phyloP scores from a whole-genome alignment of 2,329 filamentous ascomycete genomes.

The Pseudocercospora cruenta region DNA sequence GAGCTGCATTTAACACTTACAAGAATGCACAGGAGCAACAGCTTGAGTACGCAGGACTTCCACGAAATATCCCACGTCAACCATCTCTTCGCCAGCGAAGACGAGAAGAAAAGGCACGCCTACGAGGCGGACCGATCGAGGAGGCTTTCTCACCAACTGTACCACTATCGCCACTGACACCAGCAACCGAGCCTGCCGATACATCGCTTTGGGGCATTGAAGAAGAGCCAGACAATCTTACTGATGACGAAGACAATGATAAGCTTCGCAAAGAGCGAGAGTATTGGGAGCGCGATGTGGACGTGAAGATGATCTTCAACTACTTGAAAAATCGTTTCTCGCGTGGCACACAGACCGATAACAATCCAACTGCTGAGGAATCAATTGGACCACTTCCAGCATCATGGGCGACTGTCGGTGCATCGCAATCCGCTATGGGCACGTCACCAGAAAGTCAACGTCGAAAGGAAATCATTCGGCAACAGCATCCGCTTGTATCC shows the following conservation, averaged over 20 bases:
- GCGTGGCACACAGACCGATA: constrained; percentile 30
- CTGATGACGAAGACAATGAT: constrained; percentile 34
- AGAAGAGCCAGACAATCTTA: constrained; percentile 54
- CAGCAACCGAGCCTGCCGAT: constrained; percentile 42
- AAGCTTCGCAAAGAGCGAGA: constrained; percentile 58
- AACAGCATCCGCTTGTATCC: constrained; percentile 84
- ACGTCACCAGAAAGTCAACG: constrained; percentile 65
- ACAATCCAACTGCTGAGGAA: constrained; percentile 28
- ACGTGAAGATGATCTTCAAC: constrained; percentile 87
- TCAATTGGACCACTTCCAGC: constrained; percentile 34
- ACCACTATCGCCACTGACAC: constrained; percentile 34
- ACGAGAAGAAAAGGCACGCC: constrained; percentile 23
- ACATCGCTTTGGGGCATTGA: constrained; percentile 69
- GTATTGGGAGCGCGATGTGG: constrained; percentile 92
- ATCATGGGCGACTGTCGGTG: constrained; percentile 38
- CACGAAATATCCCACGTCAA: constrained; percentile 40
- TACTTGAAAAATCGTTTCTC: constrained; percentile 80
- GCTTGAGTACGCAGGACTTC: constrained; percentile 77
- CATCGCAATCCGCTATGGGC: constrained; percentile 46
- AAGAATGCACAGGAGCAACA: constrained; percentile 56
- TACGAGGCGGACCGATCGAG: constrained; percentile 24
- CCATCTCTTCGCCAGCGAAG: constrained; percentile 34
- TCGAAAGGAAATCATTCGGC: constrained; percentile 80
- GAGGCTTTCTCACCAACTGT: constrained; percentile 38
- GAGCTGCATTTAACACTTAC: constrained; percentile 80